Percentiles rank a stretch among this genome's conserved stretches.
phyloP scores from a whole-genome alignment of 2,329 filamentous ascomycete genomes.

The Harringtonia aguacate region DNA sequence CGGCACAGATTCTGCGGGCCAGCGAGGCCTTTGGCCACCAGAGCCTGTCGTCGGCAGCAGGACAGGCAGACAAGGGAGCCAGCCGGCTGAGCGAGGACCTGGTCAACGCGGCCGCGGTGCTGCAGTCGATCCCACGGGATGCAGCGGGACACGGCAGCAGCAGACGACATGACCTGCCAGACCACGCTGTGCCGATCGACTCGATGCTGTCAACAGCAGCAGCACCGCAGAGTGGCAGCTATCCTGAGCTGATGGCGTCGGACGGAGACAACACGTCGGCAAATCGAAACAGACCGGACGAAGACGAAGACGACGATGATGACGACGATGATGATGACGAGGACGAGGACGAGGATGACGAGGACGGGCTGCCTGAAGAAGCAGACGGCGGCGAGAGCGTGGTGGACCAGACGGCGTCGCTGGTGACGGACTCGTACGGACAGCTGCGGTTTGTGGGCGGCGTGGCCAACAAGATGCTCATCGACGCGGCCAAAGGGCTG shows the following conservation, averaged over 20 bases:
- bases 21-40: neutral
- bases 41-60: neutral
- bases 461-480: slow-evolving; percentile 16
- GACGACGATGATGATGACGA: neutral
- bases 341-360: neutral
- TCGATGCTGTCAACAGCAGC: no score
- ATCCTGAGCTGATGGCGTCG: no score
- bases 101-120: neutral
- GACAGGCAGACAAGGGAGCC: neutral
- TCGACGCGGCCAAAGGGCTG: slow-evolving; percentile 17
- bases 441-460: slow-evolving; percentile 17
- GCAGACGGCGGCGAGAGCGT: slow-evolving; percentile 5
- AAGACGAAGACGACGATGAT: no score
- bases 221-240: no score
- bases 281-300: no score
- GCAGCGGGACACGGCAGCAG: no score
- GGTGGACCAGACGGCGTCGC: slow-evolving; percentile 9
- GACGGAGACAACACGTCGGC: no score
- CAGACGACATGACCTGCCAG: neutral
- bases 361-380: neutral
- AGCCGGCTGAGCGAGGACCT: neutral
- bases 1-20: neutral
- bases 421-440: slow-evolving; percentile 18
- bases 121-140: neutral
- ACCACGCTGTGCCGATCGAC: neutral